Base-by-base conservation (phyloP, 2,329 filamentous ascomycete genomes). In the Penicillium expansum region DNA sequence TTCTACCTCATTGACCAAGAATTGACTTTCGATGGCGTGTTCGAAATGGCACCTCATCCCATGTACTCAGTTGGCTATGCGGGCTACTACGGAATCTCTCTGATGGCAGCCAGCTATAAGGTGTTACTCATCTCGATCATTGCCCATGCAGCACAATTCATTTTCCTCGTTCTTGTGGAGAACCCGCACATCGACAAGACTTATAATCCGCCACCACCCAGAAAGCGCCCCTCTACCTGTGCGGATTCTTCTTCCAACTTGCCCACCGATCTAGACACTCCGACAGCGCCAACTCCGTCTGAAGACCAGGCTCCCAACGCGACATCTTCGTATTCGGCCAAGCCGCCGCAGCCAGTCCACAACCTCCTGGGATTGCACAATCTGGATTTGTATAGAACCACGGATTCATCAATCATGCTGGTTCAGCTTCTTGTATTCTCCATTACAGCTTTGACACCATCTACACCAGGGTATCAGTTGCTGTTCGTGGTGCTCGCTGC, bases 61-160 rank as follows among this genome's bases (percentile, higher is more conserved):
- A 97, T 97, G 93, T 97, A 97, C 78, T 96, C 92, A 54, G 93
- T 97, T 69, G 94, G 94, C 38, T 99, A 99, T 75, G 92, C 91
- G 51, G 94, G 94, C 45, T 99, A 95, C 79, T 99, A 99, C 73
- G 94, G 94, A 66, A 97, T 97, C 71, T 97, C 93, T 58, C 88
- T 97, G 79, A 95, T 99, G 88, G 92, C 92, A 45, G 93, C 93
- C 60, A 99, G 94, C 80, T 97, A 97, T 77, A 92, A 93, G 69
- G 93, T 99, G 57, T 83, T 99, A 48, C 92, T 96, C 81, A 97
- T 97, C 74, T 97, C 94, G 55, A 93, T 99, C 69, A 78, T 95
- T 69, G 94, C 93, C 59, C 94, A 99, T 78, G 86, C 92, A 67
- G 91, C 92, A 57, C 94, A 99, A 77, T 93, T 99, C 74, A 88